Conservation (phyloP, 805 yeast species). For the Ogataea saltuana region DNA sequence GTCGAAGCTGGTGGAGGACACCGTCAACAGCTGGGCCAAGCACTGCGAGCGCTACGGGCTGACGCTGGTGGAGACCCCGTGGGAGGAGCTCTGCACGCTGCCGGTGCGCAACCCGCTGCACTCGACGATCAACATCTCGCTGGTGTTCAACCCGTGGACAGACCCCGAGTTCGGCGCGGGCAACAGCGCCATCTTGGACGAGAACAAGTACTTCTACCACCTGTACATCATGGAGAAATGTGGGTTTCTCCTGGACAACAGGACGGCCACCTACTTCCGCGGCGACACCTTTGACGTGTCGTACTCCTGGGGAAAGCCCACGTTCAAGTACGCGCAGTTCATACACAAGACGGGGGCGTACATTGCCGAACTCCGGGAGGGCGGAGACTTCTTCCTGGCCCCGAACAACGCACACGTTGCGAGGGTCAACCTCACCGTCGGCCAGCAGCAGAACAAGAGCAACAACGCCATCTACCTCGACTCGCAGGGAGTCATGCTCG, state of each 20-base stretch:
- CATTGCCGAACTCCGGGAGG: slow-evolving; percentile 80
- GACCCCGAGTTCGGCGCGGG: slow-evolving; percentile 53
- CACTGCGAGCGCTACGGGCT: slow-evolving; percentile 85
- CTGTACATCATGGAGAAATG: slow-evolving; percentile 64
- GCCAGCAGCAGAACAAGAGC: slow-evolving; percentile 27
- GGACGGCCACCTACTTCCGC: slow-evolving; percentile 65
- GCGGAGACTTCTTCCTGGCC: slow-evolving; percentile 77
- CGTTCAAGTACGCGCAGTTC: slow-evolving; percentile 81
- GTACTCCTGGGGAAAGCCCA: slow-evolving; percentile 92
- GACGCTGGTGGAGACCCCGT: slow-evolving; percentile 81
- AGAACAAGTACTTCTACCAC: slow-evolving; percentile 74
- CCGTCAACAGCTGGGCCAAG: slow-evolving; percentile 74
- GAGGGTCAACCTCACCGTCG: slow-evolving; percentile 55
- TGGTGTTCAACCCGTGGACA: slow-evolving; percentile 72
- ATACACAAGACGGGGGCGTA: slow-evolving; percentile 88
- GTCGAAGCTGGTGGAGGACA: slow-evolving; percentile 78
- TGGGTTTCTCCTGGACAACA: slow-evolving; percentile 80
- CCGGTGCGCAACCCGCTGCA: slow-evolving; percentile 85
- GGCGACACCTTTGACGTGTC: slow-evolving; percentile 57
- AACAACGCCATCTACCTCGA: slow-evolving; percentile 46
- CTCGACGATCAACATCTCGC: slow-evolving; percentile 68
- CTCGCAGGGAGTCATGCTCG: slow-evolving; percentile 72
- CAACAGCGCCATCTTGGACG: slow-evolving; percentile 41
- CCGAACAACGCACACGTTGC: slow-evolving; percentile 85
- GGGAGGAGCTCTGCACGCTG: slow-evolving; percentile 78